Evolutionary conservation across 306 rosid species (phyloP), one percentile per base, ranked within the genome.

Genomic region (Malus fusca): DNA sequence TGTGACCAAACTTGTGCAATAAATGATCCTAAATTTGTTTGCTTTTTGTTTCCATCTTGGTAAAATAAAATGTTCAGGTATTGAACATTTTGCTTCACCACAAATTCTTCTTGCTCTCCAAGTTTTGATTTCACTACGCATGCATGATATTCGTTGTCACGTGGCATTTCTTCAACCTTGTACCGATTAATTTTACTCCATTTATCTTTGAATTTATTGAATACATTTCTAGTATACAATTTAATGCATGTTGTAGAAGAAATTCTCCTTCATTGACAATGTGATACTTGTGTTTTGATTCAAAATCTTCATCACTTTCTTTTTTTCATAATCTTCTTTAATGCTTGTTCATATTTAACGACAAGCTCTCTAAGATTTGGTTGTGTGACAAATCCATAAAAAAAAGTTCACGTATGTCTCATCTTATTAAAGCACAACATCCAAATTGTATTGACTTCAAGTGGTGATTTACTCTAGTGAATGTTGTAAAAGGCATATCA

Each of bases 291-390:
- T 72, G 52, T 10, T 72, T 6, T 2, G 33, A 23, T 56, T 72
- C 51, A 72, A 72, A 72, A 28, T 72, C n/a, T 72, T 72, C 67
- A 13, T 71, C 46, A 71, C 19, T 33, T 71, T 71, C 40, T 19
- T 25, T 51, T 4, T 51, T 12, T 31, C 53, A 52, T 28, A 30
- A 71, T 30, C 61, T 53, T 71, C 60, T 71, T 71, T 0, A 71
- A 2, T 25, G 64, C 75, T 56, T 72, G 4, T 22, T 58, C 76
- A 72, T 72, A 13, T 37, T 72, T 72, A 35, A n/a, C 22, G 14
- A 56, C 37, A 30, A 30, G 31, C 31, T 30, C 4, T 30, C 31
- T 0, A 30, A 30, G 31, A 30, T 30, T 30, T 30, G 31, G 3
- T 30, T 4, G 31, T 30, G 31, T 30, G 31, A 30, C 31, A 30